A percentile compares a stretch with the other conserved stretches of the same genome.
These are phyloP conservation scores for Tephrocybe sp. DNA, from an alignment of 768 basidiomycete genomes.

Conservation along the genomic window DNA sequence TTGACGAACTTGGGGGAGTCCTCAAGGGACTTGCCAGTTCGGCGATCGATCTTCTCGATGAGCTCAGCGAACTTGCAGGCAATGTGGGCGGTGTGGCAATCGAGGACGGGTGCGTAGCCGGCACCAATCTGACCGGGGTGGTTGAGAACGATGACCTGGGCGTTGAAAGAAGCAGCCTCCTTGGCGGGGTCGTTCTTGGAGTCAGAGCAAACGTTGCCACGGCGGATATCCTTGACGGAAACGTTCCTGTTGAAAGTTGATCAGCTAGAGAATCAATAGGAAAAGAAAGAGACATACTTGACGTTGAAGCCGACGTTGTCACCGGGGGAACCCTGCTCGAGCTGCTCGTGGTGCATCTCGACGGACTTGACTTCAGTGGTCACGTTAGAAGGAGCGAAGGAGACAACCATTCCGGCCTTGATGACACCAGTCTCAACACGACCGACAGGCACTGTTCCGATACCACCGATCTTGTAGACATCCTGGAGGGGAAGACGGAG, in stretches of 20 bases:
- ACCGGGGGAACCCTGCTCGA: constrained; percentile 91
- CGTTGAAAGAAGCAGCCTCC: constrained; percentile 99
- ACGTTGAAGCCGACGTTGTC: constrained; percentile 99
- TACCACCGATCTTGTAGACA: constrained; percentile 99
- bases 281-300: constrained; percentile 55
- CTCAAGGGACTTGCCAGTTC: constrained; percentile 93
- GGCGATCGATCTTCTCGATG: constrained; percentile 99
- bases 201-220: constrained; percentile 99
- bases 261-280: not conserved
- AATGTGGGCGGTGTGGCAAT: constrained; percentile 99
- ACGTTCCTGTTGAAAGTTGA: constrained; percentile 74
- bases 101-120: constrained; percentile 97
- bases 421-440: constrained; percentile 99
- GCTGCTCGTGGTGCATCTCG: constrained; percentile 99
- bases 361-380: constrained; percentile 99
- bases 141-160: constrained; percentile 99
- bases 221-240: constrained; percentile 99
- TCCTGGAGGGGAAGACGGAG: constrained; percentile 99
- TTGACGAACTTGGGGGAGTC: constrained; percentile 95
- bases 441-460: constrained; percentile 99
- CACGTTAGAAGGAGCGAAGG: constrained; percentile 95
- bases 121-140: constrained; percentile 99
- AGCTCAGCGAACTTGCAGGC: constrained; percentile 99
- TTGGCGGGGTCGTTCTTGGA: constrained; percentile 99
- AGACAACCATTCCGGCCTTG: constrained; percentile 99